Conservation (phyloP, 805 yeast genomes). For the Myxozyma melibiosi region DNA sequence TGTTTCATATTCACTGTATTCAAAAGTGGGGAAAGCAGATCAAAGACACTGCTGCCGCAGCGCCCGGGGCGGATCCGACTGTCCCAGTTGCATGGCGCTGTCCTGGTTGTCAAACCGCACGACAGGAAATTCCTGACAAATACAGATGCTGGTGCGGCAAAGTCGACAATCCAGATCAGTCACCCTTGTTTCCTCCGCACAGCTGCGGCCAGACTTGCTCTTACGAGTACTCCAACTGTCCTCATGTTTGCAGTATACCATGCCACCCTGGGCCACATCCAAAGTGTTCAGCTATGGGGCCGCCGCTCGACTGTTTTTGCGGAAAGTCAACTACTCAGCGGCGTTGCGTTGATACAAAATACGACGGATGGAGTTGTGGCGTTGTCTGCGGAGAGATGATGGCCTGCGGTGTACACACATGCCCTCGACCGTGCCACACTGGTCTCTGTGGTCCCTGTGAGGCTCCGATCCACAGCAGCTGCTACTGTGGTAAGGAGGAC, state of each 20-base stretch:
- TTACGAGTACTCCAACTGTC: constrained; percentile 53
- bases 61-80: constrained; percentile 6
- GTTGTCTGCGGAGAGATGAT: constrained; percentile 60
- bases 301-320: constrained; percentile 69
- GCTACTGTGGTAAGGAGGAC: constrained; percentile 74
- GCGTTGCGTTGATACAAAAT: constrained; percentile 75
- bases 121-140: constrained; percentile 51
- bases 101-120: constrained; percentile 70
- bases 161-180: constrained; percentile 57
- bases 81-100: constrained; percentile 68
- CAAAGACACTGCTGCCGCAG: constrained; percentile 40
- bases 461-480: constrained; percentile 50
- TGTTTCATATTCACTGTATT: constrained; percentile 83
- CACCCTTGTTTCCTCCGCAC: constrained; percentile 64
- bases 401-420: constrained; percentile 73
- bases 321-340: constrained; percentile 66
- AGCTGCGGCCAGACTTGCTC: constrained; percentile 88
- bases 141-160: constrained; percentile 91
- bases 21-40: constrained; percentile 84
- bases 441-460: constrained; percentile 82
- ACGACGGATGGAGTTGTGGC: constrained; percentile 70
- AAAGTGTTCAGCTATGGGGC: constrained; percentile 76
- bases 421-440: constrained; percentile 67
- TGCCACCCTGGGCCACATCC: constrained; percentile 94
- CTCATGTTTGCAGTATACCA: constrained; percentile 70